Percentiles rank a stretch among this genome's conserved stretches.
Conservation (phyloP, 768 basidiomycete species). For the Boletus bicolor region DNA sequence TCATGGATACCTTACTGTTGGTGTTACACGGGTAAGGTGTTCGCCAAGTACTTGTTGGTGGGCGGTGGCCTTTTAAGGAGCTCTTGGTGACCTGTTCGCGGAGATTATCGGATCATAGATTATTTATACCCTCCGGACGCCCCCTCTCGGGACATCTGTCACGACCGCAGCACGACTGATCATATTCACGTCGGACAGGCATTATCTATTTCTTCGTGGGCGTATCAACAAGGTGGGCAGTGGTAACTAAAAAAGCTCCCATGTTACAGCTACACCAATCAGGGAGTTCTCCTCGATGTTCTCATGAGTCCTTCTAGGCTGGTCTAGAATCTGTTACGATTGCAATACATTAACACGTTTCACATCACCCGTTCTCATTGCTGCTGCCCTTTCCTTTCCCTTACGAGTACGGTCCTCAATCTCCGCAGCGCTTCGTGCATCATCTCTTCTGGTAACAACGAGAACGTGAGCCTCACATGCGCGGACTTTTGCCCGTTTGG, state of each 20-base stretch:
- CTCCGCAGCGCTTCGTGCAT: conserved; percentile 66
- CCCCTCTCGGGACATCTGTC: too few relatives aligned
- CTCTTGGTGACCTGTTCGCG: not conserved
- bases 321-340: not conserved
- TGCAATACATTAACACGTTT: not conserved
- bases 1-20: conserved; percentile 10
- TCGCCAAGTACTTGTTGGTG: not conserved
- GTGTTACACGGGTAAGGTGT: not conserved
- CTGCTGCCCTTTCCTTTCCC: conserved; percentile 11
- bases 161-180: not conserved
- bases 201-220: not conserved
- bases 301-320: too few relatives aligned
- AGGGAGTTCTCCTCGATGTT: too few relatives aligned
- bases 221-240: not conserved
- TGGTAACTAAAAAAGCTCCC: not conserved
- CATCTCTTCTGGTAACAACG: conserved; percentile 54
- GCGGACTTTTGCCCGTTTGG: conserved; percentile 61
- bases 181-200: not conserved
- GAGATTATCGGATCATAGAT: not conserved
- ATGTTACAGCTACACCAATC: too few relatives aligned
- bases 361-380: not conserved
- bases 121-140: too few relatives aligned
- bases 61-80: not conserved
- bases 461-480: conserved; percentile 76
- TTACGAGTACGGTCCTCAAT: conserved; percentile 37